Percentiles rank a stretch among this genome's conserved stretches.
phyloP scores from a whole-genome alignment of 495 filamentous ascomycete species.

The Penicillium argentinense region DNA sequence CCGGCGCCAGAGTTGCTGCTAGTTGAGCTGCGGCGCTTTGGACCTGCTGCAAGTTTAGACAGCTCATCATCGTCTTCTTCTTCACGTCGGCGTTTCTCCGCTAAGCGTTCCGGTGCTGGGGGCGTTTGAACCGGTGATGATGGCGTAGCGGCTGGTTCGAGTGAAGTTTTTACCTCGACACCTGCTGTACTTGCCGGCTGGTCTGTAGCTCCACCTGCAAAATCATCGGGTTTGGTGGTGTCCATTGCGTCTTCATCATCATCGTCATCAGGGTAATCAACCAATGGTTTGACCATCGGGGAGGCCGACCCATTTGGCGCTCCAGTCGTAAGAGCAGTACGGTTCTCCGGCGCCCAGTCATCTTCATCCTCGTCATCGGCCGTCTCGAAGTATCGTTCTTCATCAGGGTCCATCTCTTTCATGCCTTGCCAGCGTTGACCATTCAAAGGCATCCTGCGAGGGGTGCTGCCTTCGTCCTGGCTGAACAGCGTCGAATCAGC shows the following conservation, averaged over 20 bases:
- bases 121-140: conserved; percentile 40
- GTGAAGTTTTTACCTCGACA: conserved; percentile 15
- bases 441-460: conserved; percentile 56
- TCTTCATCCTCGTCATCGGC: conserved; percentile 84
- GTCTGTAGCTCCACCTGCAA: conserved; percentile 16
- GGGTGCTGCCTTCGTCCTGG: conserved; percentile 49
- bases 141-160: conserved; percentile 30
- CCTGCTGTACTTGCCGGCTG: conserved; percentile 14
- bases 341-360: conserved; percentile 40
- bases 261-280: conserved; percentile 90
- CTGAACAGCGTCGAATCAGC: conserved; percentile 55
- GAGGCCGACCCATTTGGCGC: conserved; percentile 47
- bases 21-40: conserved; percentile 63
- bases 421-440: conserved; percentile 73
- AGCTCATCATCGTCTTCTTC: conserved; percentile 86
- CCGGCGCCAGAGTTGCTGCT: conserved; percentile 37
- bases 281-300: conserved; percentile 68
- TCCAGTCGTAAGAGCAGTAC: conserved; percentile 22
- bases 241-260: conserved; percentile 65
- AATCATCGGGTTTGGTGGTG: conserved; percentile 40
- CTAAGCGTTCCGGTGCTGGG: conserved; percentile 66
- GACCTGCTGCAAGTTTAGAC: conserved; percentile 63
- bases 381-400: conserved; percentile 94
- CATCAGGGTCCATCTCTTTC: conserved; percentile 79
- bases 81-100: conserved; percentile 87